phyloP scores from a whole-genome alignment of 768 basidiomycete species.

The Leccinum aurantiacum region DNA sequence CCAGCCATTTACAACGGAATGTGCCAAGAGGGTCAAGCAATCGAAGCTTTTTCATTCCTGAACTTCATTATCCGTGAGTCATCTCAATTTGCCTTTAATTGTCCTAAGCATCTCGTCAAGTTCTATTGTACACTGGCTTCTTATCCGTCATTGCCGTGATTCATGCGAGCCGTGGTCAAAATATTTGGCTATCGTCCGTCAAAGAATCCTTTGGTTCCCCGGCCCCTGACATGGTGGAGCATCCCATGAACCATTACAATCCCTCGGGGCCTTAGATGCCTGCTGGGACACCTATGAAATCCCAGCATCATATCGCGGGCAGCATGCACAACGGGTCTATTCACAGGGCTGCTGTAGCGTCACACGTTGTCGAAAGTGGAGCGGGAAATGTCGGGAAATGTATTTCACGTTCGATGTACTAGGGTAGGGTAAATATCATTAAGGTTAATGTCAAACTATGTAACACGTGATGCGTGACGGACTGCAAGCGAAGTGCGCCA shows the following conservation, averaged over 20 bases:
- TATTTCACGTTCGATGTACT: not conserved
- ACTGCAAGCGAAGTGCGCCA: conserved; percentile 11
- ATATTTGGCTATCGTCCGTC: conserved; percentile 36
- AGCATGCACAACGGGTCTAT: not conserved
- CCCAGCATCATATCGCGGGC: not conserved
- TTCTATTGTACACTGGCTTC: conserved; percentile 30
- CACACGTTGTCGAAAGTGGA: not conserved
- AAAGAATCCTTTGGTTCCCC: conserved; percentile 26
- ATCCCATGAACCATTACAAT: conserved; percentile 20
- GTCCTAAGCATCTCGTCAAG: conserved; percentile 22
- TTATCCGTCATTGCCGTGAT: conserved; percentile 28
- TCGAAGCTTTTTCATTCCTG: conserved; percentile 39
- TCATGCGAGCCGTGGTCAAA: conserved; percentile 29
- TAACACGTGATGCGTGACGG: not conserved
- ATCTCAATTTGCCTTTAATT: not conserved
- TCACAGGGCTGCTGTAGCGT: not conserved
- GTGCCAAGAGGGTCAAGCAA: conserved; percentile 33
- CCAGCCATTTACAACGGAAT: conserved; percentile 12
- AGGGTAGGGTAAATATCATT: not conserved
- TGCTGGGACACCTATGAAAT: not conserved
- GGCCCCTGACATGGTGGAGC: conserved; percentile 6
- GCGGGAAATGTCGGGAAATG: not conserved
- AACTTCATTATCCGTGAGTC: conserved; percentile 36
- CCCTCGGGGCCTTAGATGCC: conserved; percentile 2
- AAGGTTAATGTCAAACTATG: not conserved